A percentile compares a stretch with the other conserved stretches of the same genome.
Conservation (phyloP, 225 moss, liverwort and hornwort species). For the Anthoceros angustus region DNA sequence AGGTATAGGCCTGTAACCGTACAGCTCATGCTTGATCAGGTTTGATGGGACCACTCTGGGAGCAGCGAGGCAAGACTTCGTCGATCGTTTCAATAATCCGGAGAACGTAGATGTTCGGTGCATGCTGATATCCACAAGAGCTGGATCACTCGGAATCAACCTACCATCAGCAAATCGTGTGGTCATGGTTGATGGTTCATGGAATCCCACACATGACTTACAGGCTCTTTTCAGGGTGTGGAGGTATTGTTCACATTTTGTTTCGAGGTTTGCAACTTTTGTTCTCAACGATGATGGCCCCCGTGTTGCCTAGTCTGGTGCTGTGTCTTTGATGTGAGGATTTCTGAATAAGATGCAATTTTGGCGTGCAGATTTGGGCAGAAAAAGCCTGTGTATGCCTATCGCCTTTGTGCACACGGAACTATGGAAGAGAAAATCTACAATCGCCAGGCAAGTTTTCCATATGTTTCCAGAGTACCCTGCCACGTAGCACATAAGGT, state of each 20-base stretch:
- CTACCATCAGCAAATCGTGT: conserved; percentile 94
- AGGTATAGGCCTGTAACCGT: not conserved
- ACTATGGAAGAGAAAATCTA: conserved; percentile 99
- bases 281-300: not conserved
- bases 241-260: conserved; percentile 41
- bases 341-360: not conserved
- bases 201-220: conserved; percentile 98
- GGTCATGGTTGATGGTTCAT: conserved; percentile 89
- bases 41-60: conserved; percentile 82
- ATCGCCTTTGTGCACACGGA: conserved; percentile 81
- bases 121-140: conserved; percentile 82
- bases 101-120: conserved; percentile 49
- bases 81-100: conserved; percentile 76
- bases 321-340: not conserved
- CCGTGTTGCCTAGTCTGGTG: too few relatives aligned
- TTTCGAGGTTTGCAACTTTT: not conserved
- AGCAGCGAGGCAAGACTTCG: conserved; percentile 54
- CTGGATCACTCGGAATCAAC: conserved; percentile 93
- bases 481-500: not conserved
- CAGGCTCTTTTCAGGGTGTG: conserved; percentile 94
- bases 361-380: conserved; percentile 66
- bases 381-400: conserved; percentile 76
- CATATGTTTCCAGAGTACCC: not conserved
- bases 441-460: conserved; percentile 59
- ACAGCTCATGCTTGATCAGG: conserved; percentile 17